phyloP scores from a whole-genome alignment of 2,329 filamentous ascomycete species.

The Orbilia oligospora region DNA sequence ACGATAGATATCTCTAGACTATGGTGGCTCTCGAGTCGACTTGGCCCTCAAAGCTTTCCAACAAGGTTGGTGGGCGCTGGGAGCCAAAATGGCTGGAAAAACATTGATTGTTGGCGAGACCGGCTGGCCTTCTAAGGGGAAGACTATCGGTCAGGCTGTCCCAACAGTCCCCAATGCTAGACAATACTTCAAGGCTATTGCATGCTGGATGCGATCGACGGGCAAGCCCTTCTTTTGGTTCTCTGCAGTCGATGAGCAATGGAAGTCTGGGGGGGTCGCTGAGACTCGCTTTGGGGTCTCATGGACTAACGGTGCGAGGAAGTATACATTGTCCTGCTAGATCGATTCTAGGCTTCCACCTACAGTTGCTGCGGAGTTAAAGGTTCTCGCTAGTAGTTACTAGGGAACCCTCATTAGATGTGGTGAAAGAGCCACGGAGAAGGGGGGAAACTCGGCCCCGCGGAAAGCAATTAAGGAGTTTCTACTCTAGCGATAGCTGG shows the following conservation, averaged over 20 bases:
- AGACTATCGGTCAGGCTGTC: constrained; percentile 72
- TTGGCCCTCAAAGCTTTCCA: constrained; percentile 49
- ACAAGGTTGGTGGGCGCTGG: constrained; percentile 48
- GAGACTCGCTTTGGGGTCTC: constrained; percentile 53
- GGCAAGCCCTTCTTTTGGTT: constrained; percentile 64
- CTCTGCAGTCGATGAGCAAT: constrained; percentile 59
- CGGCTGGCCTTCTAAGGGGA: constrained; percentile 75
- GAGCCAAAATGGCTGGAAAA: constrained; percentile 66
- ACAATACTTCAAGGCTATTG: constrained; percentile 76
- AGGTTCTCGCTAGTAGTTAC: not conserved
- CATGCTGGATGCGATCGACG: constrained; percentile 69
- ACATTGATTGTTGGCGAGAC: constrained; percentile 77
- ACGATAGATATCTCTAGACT: constrained; percentile 41
- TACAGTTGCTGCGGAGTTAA: not conserved
- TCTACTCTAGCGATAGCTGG: constrained; percentile 19
- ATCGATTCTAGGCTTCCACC: constrained; percentile 34
- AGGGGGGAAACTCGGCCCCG: constrained; percentile 4
- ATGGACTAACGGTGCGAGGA: constrained; percentile 32
- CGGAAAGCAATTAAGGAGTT: constrained; percentile 7
- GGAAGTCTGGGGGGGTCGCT: constrained; percentile 45
- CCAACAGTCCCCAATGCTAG: constrained; percentile 74
- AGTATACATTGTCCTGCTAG: constrained; percentile 51
- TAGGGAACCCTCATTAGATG: not conserved
- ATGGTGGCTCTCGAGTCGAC: constrained; percentile 57
- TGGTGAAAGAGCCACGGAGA: not conserved